Percentiles rank a stretch among this genome's conserved stretches.
Conservation (phyloP, 2,329 filamentous ascomycete species). For the Fusarium sp. region DNA sequence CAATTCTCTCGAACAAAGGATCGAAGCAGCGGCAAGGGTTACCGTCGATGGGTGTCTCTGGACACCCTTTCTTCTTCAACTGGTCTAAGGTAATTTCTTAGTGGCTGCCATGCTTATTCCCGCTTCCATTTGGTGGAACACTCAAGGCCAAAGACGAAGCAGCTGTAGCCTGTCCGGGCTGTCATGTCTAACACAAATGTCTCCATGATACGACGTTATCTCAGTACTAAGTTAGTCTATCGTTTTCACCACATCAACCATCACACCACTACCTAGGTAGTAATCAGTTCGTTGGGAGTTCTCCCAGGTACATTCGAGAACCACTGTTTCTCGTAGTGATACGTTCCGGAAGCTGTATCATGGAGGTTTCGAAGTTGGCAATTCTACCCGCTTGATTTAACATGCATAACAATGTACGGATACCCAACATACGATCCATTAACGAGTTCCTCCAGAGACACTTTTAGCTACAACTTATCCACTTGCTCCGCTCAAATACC, state of each 20-base stretch:
- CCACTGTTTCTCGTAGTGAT: neutral
- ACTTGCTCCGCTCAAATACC: slow-evolving; percentile 20
- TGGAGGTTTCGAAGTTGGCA: neutral
- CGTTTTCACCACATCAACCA: neutral
- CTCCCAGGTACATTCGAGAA: neutral
- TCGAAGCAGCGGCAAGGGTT: slow-evolving; percentile 7
- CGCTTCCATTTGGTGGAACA: neutral
- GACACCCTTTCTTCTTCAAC: neutral
- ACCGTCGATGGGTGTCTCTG: neutral
- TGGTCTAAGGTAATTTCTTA: neutral
- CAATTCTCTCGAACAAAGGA: slow-evolving; percentile 25
- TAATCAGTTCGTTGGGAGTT: neutral
- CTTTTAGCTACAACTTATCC: slow-evolving; percentile 12
- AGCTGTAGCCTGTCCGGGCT: neutral
- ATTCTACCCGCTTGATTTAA: neutral
- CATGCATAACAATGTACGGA: neutral
- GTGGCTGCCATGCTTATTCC: slow-evolving; percentile 2
- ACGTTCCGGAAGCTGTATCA: slow-evolving; percentile 2
- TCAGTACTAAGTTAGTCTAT: neutral
- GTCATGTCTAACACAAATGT: neutral
- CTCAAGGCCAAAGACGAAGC: neutral
- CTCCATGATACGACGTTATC: slow-evolving; percentile 30
- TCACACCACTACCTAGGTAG: neutral
- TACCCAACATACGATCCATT: slow-evolving; percentile 14
- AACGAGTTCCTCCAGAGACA: slow-evolving; percentile 5